Evolutionary conservation across 441 rosid genomes (phyloP), one percentile per base, ranked within the genome.

Genomic region (Aleurites moluccanus): DNA sequence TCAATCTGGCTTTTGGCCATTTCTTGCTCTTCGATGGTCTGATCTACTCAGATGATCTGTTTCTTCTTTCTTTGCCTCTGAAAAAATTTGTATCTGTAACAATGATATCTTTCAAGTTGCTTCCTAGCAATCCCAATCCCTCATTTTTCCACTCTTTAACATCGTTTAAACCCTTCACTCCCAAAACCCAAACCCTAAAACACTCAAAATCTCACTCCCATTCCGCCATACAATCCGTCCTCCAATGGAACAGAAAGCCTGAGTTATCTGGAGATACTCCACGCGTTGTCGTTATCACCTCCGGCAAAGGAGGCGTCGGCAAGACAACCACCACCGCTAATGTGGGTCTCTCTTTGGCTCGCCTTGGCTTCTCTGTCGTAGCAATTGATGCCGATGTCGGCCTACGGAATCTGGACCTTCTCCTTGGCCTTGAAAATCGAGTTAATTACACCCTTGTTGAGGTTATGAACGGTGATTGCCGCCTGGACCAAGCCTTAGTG

Each of bases 261-360:
- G 86, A 95, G 70, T 79, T 95, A 60, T 87, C 99, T 70, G 99
- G 98, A 20, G 93, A 92, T 44, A 95, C 97, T 10, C 96, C 96
- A 8, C 92, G 99, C 2, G 92, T 95, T n/a, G 97, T 91, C 23
- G 99, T 95, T 3, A 95, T 92, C 69, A 95, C 98, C 70, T 95
- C 98, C 65, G 99, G 99, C 1, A 95, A 92, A 85, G 98, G 98
- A 14, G 99, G 98, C 9, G 98, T 95, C 64, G 98, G 98, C 0
- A 95, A 95, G 78, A 92, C 99, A 1, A 92, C 99, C 2, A 90
- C 99, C 76, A 92, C 99, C 13, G 96, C 98, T 28, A 93, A 95
- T 47, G 89, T 92, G 11, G 97, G 98, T 6, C 96, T 95, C 82
- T 92, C 99, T 35, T 83, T 95, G 0, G 97, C 99, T 53, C 92